These are phyloP conservation scores for Neurospora sp. DNA, from an alignment of 495 filamentous ascomycete genomes.

Conservation along the genomic window DNA sequence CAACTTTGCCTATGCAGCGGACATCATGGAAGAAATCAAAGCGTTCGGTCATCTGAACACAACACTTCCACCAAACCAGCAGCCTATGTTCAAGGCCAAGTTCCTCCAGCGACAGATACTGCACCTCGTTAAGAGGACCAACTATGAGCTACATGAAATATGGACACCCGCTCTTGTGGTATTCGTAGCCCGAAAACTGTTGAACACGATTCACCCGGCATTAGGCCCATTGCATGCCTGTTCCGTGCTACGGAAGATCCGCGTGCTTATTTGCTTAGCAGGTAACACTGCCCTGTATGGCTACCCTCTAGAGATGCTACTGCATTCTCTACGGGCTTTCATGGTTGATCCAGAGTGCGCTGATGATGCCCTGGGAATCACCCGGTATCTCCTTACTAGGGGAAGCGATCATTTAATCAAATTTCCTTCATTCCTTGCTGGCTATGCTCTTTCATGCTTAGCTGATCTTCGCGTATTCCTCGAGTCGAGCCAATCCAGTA, in stretches of 20 bases:
- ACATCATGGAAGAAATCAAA: constrained; percentile 58
- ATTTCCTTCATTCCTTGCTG: constrained; percentile 65
- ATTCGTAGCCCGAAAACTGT: constrained; percentile 64
- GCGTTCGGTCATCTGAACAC: constrained; percentile 48
- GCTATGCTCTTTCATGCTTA: constrained; percentile 64
- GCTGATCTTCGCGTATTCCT: constrained; percentile 67
- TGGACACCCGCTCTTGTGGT: constrained; percentile 71
- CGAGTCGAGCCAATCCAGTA: constrained; percentile 52
- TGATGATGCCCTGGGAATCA: constrained; percentile 82
- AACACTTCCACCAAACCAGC: constrained; percentile 60
- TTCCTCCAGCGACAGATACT: constrained; percentile 63
- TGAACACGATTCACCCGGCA: constrained; percentile 77
- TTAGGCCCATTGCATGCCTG: constrained; percentile 80
- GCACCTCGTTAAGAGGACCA: constrained; percentile 61
- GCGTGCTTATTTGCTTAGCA: constrained; percentile 70
- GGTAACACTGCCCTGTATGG: constrained; percentile 57
- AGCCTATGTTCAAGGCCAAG: constrained; percentile 74
- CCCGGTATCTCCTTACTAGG: constrained; percentile 69
- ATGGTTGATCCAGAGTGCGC: constrained; percentile 75
- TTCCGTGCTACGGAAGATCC: constrained; percentile 74
- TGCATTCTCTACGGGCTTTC: constrained; percentile 71
- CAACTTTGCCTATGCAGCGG: constrained; percentile 45
- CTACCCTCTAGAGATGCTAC: constrained; percentile 87
- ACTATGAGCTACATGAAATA: constrained; percentile 50
- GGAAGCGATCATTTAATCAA: constrained; percentile 55